A percentile compares a stretch with the other conserved stretches of the same genome.
Evolutionary conservation across 306 rosid genomes (phyloP).

Genomic region (Begonia fuchsioides): DNA sequence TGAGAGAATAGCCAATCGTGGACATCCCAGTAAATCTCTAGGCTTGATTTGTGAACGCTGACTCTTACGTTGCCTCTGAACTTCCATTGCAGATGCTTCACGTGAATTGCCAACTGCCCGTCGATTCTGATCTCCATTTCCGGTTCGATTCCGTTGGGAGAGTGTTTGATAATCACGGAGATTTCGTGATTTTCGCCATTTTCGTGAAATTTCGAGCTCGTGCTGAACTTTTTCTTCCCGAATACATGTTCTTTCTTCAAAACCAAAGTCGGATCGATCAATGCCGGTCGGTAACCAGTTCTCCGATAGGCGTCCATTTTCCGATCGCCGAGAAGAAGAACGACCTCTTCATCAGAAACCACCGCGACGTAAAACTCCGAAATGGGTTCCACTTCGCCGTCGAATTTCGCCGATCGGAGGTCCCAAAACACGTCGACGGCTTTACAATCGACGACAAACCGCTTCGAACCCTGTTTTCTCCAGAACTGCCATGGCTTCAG

Average conservation of each 20-base stretch:
- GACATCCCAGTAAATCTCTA: slow-evolving; percentile 86
- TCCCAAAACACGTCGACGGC: slow-evolving; percentile 62
- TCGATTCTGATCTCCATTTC: slow-evolving; percentile 87
- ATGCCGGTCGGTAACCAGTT: slow-evolving; percentile 62
- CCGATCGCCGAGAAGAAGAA: slow-evolving; percentile 61
- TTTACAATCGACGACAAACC: slow-evolving; percentile 41
- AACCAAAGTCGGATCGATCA: slow-evolving; percentile 61
- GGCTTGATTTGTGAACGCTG: slow-evolving; percentile 50
- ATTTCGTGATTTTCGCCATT: slow-evolving; percentile 62
- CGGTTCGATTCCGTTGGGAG: slow-evolving; percentile 40
- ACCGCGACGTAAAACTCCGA: slow-evolving; percentile 76
- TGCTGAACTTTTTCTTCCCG: slow-evolving; percentile 60
- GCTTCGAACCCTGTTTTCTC: slow-evolving; percentile 73
- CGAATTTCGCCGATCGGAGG: slow-evolving; percentile 59
- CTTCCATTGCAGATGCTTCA: slow-evolving; percentile 82
- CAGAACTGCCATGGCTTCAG: slow-evolving; percentile 88
- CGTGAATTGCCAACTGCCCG: slow-evolving; percentile 60
- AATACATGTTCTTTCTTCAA: slow-evolving; percentile 65
- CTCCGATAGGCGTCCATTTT: slow-evolving; percentile 66
- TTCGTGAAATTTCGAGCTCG: slow-evolving; percentile 62
- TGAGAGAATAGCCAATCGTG: slow-evolving; percentile 86
- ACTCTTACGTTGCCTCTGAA: slow-evolving; percentile 79
- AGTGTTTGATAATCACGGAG: slow-evolving; percentile 29
- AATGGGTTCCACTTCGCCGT: slow-evolving; percentile 59
- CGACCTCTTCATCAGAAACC: slow-evolving; percentile 66